phyloP scores from a whole-genome alignment of 2,329 filamentous ascomycete species.

The Fusarium sp. region DNA sequence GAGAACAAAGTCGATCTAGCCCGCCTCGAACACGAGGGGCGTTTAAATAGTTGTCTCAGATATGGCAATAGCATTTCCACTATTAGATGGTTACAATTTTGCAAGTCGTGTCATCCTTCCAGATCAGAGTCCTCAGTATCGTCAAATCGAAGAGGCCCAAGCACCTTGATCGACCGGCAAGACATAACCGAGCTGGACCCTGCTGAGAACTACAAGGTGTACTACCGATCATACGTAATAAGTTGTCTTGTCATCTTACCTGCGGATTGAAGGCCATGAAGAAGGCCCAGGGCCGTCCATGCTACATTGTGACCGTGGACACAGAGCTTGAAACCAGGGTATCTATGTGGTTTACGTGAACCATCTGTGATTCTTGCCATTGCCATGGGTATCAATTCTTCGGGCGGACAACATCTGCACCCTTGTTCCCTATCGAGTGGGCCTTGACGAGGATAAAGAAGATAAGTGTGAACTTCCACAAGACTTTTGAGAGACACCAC shows the following conservation, averaged over 20 bases:
- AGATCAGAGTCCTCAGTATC: background rate
- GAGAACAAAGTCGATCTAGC: slow-evolving; percentile 12
- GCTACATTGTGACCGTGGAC: background rate
- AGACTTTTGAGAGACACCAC: background rate
- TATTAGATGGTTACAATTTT: background rate
- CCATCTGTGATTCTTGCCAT: background rate
- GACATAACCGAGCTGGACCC: slow-evolving; percentile 33
- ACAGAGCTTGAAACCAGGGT: background rate
- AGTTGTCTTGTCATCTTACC: background rate
- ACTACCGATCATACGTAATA: slow-evolving; percentile 6
- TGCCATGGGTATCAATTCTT: background rate
- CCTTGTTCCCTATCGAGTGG: slow-evolving; percentile 8
- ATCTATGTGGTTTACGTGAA: background rate
- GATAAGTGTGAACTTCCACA: background rate
- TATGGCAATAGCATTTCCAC: background rate
- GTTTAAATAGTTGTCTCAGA: background rate
- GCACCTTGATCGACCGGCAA: slow-evolving; percentile 31
- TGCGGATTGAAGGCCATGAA: background rate
- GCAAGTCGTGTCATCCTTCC: background rate
- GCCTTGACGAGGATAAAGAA: slow-evolving; percentile 15
- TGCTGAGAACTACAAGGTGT: slow-evolving; percentile 21
- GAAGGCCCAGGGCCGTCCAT: background rate
- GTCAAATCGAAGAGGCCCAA: slow-evolving; percentile 9
- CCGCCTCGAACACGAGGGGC: background rate
- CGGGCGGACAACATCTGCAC: background rate